Evolutionary conservation across 1,139 yeast genomes (phyloP).

Genomic region (Blastobotrys elegans): DNA sequence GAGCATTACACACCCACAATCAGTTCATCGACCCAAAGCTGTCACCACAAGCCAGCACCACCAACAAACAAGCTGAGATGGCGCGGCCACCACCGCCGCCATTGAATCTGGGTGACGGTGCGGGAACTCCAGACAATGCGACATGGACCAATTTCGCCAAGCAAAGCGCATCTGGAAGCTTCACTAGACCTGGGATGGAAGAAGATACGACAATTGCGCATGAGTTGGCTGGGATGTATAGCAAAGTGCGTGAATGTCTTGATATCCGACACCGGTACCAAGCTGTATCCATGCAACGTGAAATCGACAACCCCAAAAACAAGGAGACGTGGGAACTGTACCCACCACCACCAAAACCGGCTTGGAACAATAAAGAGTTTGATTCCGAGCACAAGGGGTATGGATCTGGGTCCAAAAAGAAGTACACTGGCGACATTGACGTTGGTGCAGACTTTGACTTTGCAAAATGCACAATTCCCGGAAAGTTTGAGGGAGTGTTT

Average conservation of each 20-base stretch:
- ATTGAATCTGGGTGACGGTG: conserved; percentile 15
- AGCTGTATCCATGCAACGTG: conserved; percentile 63
- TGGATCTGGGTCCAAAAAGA: conserved; percentile 14
- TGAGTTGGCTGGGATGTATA: conserved; percentile 65
- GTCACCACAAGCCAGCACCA: conserved; percentile 8
- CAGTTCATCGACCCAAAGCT: not conserved
- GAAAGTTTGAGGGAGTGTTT: conserved; percentile 47
- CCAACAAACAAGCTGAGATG: conserved; percentile 19
- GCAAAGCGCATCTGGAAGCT: conserved; percentile 27
- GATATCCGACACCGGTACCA: conserved; percentile 75
- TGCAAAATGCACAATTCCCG: conserved; percentile 61
- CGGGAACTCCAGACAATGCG: conserved; percentile 5
- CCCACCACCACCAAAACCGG: conserved; percentile 93
- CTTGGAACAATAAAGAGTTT: conserved; percentile 69
- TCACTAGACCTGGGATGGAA: conserved; percentile 24
- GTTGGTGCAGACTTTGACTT: conserved; percentile 56
- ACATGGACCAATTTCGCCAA: conserved; percentile 19
- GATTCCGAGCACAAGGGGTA: conserved; percentile 28
- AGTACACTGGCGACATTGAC: conserved; percentile 21
- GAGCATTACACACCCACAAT: conserved; percentile 42
- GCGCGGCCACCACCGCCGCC: conserved; percentile 28
- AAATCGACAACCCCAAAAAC: conserved; percentile 79
- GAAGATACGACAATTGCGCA: conserved; percentile 64
- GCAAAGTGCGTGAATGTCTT: conserved; percentile 66
- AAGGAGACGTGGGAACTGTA: conserved; percentile 65